Conservation (phyloP, 805 yeast species). For the Jamesozyma piceae region DNA sequence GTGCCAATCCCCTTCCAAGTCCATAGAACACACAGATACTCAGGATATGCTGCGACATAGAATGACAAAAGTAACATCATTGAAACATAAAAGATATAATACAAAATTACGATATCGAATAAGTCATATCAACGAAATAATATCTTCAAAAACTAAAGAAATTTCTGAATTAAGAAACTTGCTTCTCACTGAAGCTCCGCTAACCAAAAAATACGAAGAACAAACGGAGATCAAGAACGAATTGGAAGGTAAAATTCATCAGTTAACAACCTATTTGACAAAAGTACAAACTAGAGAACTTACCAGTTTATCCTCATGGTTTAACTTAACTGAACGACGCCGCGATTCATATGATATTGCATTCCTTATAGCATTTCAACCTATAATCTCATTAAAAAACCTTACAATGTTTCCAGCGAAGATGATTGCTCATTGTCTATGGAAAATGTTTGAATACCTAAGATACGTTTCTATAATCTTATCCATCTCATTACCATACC, state of each 20-base stretch:
- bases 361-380: slow-evolving; percentile 20
- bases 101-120: not conserved
- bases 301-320: slow-evolving; percentile 14
- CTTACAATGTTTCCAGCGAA: slow-evolving; percentile 14
- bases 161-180: slow-evolving; percentile 2
- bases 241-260: slow-evolving; percentile 1
- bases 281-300: slow-evolving; percentile 9
- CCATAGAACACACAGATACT: too few species aligned
- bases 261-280: slow-evolving; percentile 1
- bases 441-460: slow-evolving; percentile 18
- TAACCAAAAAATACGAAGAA: not conserved
- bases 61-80: not conserved
- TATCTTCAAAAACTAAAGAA: not conserved
- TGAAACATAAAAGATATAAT: not conserved
- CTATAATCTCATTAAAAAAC: slow-evolving; percentile 20
- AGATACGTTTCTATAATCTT: slow-evolving; percentile 10
- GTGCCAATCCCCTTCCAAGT: not conserved
- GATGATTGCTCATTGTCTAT: slow-evolving; percentile 15
- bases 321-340: slow-evolving; percentile 12
- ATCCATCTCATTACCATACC: slow-evolving; percentile 11
- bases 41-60: not conserved
- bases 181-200: not conserved
- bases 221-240: not conserved
- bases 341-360: slow-evolving; percentile 17
- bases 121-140: not conserved